These are phyloP conservation scores for Colletotrichum godetiae DNA, from an alignment of 2,329 filamentous ascomycete genomes.

Conservation along the genomic window DNA sequence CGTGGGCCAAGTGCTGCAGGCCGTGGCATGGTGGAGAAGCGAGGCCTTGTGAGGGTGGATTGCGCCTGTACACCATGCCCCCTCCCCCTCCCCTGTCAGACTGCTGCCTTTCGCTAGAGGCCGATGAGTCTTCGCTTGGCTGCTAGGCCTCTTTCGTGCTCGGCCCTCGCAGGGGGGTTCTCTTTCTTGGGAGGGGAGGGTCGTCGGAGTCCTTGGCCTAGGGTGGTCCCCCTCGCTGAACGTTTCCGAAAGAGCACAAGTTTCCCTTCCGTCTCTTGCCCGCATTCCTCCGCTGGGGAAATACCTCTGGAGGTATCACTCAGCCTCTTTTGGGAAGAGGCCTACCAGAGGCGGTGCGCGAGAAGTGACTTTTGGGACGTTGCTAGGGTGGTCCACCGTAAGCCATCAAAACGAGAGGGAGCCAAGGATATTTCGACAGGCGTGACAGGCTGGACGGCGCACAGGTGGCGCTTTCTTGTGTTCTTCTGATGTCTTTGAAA, in stretches of 20 bases:
- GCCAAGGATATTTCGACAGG: slow-evolving; percentile 14
- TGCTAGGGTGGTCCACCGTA: slow-evolving; percentile 20
- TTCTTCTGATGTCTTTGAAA: background rate
- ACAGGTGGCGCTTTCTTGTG: background rate
- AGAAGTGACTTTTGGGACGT: slow-evolving; percentile 18
- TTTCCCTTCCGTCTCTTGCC: background rate
- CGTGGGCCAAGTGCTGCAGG: background rate
- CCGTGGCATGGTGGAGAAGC: slow-evolving; percentile 27
- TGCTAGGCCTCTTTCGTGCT: slow-evolving; percentile 20
- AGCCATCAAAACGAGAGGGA: slow-evolving; percentile 30
- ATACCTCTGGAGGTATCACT: slow-evolving; percentile 7
- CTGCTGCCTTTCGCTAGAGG: slow-evolving; percentile 29
- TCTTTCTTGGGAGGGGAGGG: background rate
- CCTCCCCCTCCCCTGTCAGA: slow-evolving; percentile 16
- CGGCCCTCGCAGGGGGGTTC: background rate
- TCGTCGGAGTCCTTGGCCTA: background rate
- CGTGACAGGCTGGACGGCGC: background rate
- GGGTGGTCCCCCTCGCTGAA: background rate
- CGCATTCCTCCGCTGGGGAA: background rate
- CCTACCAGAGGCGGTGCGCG: slow-evolving; percentile 17
- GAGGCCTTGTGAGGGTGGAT: slow-evolving; percentile 21
- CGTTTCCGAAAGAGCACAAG: background rate
- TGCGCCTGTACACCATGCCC: slow-evolving; percentile 6
- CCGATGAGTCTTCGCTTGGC: slow-evolving; percentile 27
- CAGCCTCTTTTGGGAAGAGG: slow-evolving; percentile 9